These are phyloP conservation scores for Calonectria multiphialidica DNA, from an alignment of 2,329 filamentous ascomycete species.

Conservation along the genomic window DNA sequence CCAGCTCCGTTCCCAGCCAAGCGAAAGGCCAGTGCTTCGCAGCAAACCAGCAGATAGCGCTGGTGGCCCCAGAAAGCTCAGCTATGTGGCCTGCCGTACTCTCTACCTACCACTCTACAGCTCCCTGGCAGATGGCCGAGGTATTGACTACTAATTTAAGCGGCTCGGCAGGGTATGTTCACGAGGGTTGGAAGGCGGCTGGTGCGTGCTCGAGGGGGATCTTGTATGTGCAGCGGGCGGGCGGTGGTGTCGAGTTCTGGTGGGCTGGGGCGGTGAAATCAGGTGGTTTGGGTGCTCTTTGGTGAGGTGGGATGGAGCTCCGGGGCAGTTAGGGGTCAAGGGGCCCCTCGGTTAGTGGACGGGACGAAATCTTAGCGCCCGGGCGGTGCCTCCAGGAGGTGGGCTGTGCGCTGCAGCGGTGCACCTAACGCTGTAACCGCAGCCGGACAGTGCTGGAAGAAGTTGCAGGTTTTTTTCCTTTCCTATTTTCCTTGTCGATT, in stretches of 20 bases:
- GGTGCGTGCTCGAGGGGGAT: conserved; percentile 1
- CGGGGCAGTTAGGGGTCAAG: background rate
- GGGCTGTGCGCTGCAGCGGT: conserved; percentile 8
- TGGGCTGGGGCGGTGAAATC: conserved; percentile 13
- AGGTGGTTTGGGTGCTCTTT: conserved; percentile 9
- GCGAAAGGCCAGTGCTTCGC: conserved; percentile 9
- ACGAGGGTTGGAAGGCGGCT: background rate
- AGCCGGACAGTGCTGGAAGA: background rate
- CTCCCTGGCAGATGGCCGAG: background rate
- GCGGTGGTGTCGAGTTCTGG: conserved; percentile 6
- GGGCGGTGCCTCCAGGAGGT: conserved; percentile 6
- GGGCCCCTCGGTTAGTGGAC: background rate
- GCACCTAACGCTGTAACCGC: conserved; percentile 6
- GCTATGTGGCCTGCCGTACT: background rate
- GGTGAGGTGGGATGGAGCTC: conserved; percentile 8
- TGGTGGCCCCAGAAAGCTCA: background rate
- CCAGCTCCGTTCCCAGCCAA: conserved; percentile 2
- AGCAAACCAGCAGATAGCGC: background rate
- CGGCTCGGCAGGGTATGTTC: conserved; percentile 3
- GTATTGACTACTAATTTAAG: background rate
- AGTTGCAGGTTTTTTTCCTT: background rate
- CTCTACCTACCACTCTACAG: background rate
- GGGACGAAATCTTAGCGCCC: conserved; percentile 2
- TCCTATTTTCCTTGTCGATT: background rate
- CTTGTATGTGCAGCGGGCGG: background rate